Evolutionary conservation across 345 rosid species (phyloP).

Genomic region (Moricandia moricandioides): DNA sequence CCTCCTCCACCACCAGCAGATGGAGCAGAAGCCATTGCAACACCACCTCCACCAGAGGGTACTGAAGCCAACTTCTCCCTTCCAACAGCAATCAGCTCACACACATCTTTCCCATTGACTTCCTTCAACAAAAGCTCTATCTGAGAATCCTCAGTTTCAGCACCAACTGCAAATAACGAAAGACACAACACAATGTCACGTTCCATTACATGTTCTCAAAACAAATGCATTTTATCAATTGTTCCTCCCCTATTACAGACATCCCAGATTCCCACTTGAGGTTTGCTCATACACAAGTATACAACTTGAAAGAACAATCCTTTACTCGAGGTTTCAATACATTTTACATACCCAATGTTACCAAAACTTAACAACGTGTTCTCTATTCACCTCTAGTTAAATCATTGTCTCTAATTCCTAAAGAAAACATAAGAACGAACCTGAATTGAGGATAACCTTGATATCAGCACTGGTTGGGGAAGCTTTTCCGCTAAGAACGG

Average conservation of each 20-base stretch:
- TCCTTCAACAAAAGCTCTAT: conserved; percentile 59
- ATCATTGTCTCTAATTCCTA: background rate
- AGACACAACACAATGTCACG: background rate
- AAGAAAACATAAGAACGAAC: conserved; percentile 28
- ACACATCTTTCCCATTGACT: conserved; percentile 65
- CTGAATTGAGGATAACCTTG: conserved; percentile 65
- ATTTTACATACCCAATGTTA: background rate
- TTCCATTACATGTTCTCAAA: background rate
- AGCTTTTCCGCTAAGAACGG: conserved; percentile 66
- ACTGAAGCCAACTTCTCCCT: conserved; percentile 82
- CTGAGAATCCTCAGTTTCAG: conserved; percentile 56
- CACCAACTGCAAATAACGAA: conserved; percentile 53
- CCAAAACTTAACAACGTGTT: background rate
- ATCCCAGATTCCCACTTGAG: too few relatives aligned
- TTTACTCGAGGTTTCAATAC: too few relatives aligned
- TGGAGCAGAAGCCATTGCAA: conserved; percentile 39
- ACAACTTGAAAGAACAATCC: background rate
- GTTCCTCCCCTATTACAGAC: too few relatives aligned
- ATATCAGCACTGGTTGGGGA: conserved; percentile 52
- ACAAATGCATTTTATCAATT: too few relatives aligned
- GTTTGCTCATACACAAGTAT: background rate
- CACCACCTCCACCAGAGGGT: conserved; percentile 64
- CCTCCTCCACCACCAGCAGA: conserved; percentile 38
- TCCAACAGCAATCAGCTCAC: conserved; percentile 82
- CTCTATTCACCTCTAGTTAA: background rate